Conservation (phyloP, 805 yeast species). For the Metschnikowia arizonensis region DNA sequence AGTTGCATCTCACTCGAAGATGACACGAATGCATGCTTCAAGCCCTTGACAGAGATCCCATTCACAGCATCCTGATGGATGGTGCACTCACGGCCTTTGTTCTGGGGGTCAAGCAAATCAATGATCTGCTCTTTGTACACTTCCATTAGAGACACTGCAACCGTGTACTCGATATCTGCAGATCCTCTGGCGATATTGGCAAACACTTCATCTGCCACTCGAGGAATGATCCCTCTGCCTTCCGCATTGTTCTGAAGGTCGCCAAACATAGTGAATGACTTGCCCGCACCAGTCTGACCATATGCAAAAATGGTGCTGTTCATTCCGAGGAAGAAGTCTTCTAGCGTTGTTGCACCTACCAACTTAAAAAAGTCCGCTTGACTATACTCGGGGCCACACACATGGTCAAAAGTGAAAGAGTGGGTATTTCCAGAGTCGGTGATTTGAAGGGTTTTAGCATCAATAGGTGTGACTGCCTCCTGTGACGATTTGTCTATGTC, state of each 20-base stretch:
- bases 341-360: slow-evolving; percentile 58
- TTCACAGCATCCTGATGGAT: slow-evolving; percentile 61
- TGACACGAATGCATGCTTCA: slow-evolving; percentile 58
- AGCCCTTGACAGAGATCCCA: slow-evolving; percentile 70
- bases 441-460: slow-evolving; percentile 26
- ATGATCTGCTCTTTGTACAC: slow-evolving; percentile 72
- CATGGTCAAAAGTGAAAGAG: slow-evolving; percentile 59
- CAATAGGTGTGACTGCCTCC: slow-evolving; percentile 18
- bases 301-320: slow-evolving; percentile 75
- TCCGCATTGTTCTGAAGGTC: slow-evolving; percentile 15
- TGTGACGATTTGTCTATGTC: slow-evolving; percentile 26
- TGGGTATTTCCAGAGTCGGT: slow-evolving; percentile 26
- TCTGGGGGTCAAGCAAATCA: slow-evolving; percentile 53
- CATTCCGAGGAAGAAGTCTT: slow-evolving; percentile 68
- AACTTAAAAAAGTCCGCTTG: slow-evolving; percentile 60
- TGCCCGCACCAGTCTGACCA: slow-evolving; percentile 79
- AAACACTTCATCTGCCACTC: slow-evolving; percentile 66
- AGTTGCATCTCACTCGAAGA: slow-evolving; percentile 54
- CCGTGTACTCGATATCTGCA: slow-evolving; percentile 55
- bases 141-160: slow-evolving; percentile 73
- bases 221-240: slow-evolving; percentile 61
- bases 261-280: slow-evolving; percentile 76
- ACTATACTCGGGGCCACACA: slow-evolving; percentile 47
- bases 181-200: slow-evolving; percentile 44
- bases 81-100: slow-evolving; percentile 31